Conservation (phyloP, 148 eudicot species). For the Arctostaphylos glauca region DNA sequence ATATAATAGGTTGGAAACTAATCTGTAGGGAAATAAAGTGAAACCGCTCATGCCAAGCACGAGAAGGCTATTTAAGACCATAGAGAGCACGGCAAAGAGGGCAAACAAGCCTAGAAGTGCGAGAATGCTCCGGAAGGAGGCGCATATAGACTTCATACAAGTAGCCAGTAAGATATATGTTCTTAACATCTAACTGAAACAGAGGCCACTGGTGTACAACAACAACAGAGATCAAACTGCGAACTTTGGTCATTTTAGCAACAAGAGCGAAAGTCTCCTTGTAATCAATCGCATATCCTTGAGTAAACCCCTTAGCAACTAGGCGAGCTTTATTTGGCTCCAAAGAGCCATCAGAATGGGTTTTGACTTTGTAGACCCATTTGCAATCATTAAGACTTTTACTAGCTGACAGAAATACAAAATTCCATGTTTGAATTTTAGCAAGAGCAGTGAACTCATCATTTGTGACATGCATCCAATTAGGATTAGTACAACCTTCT, state of each 20-base stretch:
- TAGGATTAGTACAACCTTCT: too few relatives aligned
- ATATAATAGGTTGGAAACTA: too few relatives aligned
- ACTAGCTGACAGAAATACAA: too few relatives aligned
- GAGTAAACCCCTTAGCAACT: neutral
- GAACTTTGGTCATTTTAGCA: conserved; percentile 7
- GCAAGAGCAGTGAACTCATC: too few relatives aligned
- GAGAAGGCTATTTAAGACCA: too few relatives aligned
- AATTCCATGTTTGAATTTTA: too few relatives aligned
- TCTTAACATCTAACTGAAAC: neutral
- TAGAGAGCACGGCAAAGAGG: too few relatives aligned
- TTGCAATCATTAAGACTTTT: too few relatives aligned
- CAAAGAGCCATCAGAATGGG: neutral
- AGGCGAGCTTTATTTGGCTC: neutral
- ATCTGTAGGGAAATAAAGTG: too few relatives aligned
- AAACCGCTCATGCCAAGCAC: too few relatives aligned
- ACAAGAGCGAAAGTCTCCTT: conserved; percentile 2
- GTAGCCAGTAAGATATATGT: neutral
- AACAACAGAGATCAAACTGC: neutral
- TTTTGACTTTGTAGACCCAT: too few relatives aligned
- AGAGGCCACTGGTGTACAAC: neutral
- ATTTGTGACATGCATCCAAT: too few relatives aligned
- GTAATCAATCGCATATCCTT: neutral
- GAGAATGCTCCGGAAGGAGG: neutral
- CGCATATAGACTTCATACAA: neutral
- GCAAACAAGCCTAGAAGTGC: neutral